A percentile compares a stretch with the other conserved stretches of the same genome.
phyloP scores from a whole-genome alignment of 352 stramenopile genomes.

The Pseudoperonospora humuli region DNA sequence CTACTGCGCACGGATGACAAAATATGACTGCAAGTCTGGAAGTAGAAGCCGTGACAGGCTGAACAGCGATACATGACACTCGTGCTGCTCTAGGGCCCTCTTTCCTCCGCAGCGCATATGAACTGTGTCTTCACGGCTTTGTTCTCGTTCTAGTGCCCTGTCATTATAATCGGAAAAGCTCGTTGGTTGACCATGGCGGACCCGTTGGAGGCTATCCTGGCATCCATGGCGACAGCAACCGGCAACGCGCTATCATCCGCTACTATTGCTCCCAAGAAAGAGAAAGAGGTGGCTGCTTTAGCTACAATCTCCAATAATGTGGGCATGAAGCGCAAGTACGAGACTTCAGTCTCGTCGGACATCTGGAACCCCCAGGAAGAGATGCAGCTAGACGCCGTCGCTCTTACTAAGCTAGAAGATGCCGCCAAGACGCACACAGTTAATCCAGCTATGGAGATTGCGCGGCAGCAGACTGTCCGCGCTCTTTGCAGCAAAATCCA shows the following conservation, averaged over 20 bases:
- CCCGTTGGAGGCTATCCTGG: conserved; percentile 66
- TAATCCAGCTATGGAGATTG: conserved; percentile 54
- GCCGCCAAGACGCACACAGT: conserved; percentile 12
- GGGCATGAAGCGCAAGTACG: conserved; percentile 27
- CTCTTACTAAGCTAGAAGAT: conserved; percentile 10
- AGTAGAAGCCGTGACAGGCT: no score
- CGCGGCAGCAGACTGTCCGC: conserved; percentile 57
- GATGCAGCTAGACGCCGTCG: conserved; percentile 18
- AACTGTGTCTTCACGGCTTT: no score
- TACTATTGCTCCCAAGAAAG: background rate
- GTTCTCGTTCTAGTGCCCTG: no score
- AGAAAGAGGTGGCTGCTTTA: background rate
- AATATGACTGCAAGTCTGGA: no score
- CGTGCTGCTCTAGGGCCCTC: no score
- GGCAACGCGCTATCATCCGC: conserved; percentile 35
- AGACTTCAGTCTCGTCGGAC: conserved; percentile 9
- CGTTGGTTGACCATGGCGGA: no score
- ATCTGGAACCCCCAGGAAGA: conserved; percentile 55
- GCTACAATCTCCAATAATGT: background rate
- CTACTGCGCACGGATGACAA: no score
- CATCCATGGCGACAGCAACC: conserved; percentile 70
- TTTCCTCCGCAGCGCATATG: no score
- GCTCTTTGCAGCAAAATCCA: conserved; percentile 63
- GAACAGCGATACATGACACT: no score
- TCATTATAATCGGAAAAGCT: no score